Evolutionary conservation across 495 filamentous ascomycete species (phyloP), one percentile per base, ranked within the genome.

Genomic region (Tuber aestivum): DNA sequence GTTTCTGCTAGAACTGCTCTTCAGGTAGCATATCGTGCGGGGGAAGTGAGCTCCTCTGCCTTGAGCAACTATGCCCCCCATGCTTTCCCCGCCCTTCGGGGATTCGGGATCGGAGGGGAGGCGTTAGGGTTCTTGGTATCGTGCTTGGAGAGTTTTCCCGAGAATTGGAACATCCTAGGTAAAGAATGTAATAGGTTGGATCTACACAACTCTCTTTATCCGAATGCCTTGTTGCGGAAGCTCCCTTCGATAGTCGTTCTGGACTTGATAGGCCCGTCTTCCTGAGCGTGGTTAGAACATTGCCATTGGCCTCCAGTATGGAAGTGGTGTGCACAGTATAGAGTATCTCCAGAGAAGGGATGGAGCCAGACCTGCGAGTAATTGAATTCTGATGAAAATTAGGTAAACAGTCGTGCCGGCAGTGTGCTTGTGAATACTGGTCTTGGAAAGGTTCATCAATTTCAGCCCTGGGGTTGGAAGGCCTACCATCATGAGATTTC

Each of bases 1-100:
- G 56, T 65, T 65, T 61, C 50, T 61, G 50, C 50, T 61, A 32
- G 50, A 61, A 32, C n/a, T 61, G 50, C 50, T 61, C 50, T 61
- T 65, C 56, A 65, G 56, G 56, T 65, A 65, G 32, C 56, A 0
- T 65, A 27, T 65, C 27, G 16, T 35, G 56, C 56, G 56, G 56
- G 56, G 56, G 56, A 7, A 65, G 56, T 65, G 27, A 35, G 56
- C 56, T 35, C 56, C 56, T 65, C 27, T 35, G 14, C 56, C 56
- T 35, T 35, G 35, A 65, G 16, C 56, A 65, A 61, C n/a, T 12
- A 27, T 61, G 50, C n/a, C 50, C 44, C 50, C 32, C 56, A 65
- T 65, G 27, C 27, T 65, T 35, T 35, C 56, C 56, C 56, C 56
- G 14, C 56, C 27, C 27, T 65, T 14, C 56, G 56, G 56, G 56